These are phyloP conservation scores for Cladorrhinum samala DNA, from an alignment of 495 filamentous ascomycete species.

Conservation along the genomic window DNA sequence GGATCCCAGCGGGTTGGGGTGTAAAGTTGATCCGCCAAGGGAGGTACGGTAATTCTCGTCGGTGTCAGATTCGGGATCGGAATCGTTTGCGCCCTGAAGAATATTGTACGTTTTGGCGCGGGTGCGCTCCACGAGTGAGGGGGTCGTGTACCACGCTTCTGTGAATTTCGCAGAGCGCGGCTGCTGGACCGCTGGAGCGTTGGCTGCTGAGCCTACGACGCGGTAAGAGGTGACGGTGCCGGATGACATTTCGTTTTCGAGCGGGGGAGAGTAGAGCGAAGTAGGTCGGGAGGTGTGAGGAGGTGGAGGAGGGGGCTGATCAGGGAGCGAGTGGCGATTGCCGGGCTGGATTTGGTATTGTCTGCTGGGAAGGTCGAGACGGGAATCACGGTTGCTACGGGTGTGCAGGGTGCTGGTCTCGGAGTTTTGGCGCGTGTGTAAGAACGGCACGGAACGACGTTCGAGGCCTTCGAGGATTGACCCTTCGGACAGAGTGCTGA, in stretches of 20 bases:
- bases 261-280: not conserved
- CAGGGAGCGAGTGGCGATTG: slow-evolving; percentile 37
- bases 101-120: slow-evolving; percentile 36
- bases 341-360: slow-evolving; percentile 43
- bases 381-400: slow-evolving; percentile 42
- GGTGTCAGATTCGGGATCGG: slow-evolving; percentile 21
- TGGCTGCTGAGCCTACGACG: slow-evolving; percentile 17
- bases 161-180: slow-evolving; percentile 56
- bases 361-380: slow-evolving; percentile 43
- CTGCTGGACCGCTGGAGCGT: slow-evolving; percentile 24
- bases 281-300: slow-evolving; percentile 23
- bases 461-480: slow-evolving; percentile 42
- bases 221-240: not conserved
- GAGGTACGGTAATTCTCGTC: slow-evolving; percentile 29
- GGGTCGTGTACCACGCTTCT: slow-evolving; percentile 52
- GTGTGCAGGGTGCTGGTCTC: slow-evolving; percentile 20
- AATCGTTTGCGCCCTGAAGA: slow-evolving; percentile 20
- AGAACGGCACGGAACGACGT: slow-evolving; percentile 64
- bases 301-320: slow-evolving; percentile 38
- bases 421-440: slow-evolving; percentile 62
- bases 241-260: not conserved
- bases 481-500: slow-evolving; percentile 40
- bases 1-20: slow-evolving; percentile 16
- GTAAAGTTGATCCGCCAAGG: not conserved
- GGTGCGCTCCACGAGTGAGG: slow-evolving; percentile 48